Base-by-base conservation (phyloP, 495 filamentous ascomycete species). In the Aspergillus asperescens region DNA sequence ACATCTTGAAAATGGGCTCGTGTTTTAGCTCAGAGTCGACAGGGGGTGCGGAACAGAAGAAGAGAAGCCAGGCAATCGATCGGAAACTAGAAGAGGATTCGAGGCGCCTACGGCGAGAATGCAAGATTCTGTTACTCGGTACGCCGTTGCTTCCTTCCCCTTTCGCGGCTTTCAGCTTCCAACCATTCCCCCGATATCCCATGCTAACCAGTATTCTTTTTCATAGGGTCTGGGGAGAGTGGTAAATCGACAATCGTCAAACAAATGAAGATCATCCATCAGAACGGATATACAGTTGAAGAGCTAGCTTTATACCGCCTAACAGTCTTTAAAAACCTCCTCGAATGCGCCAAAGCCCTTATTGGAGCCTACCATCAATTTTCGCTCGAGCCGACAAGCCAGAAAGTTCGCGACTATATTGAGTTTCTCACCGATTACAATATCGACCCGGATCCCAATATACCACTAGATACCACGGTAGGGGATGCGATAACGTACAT, bases 241-340 rank as follows among this genome's bases (percentile, higher is more conserved):
- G 93, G 93, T 43, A 98, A 98, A 71, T 96, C 93, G 42, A 98
- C 93, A 4, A 96, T 97, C 57, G 93, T 98, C 56, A 97, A 97
- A 69, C 93, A 97, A 77, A 98, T 97, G 93, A 98, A 98, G 72
- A 97, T 98, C 62, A 97, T 97, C 58, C 93, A 97, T 62, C 87
- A 96, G 62, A 95, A 95, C 71, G 93, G 93, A 51, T 98, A 97
- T 68, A 87, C 88, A 2, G 79, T 85, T 53, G 90, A 96, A 57
- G 93, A 98, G 66, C 80, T 96, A 45, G 85, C 84, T 42, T 80
- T 94, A 60, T 97, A 98, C 71, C 88, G 93, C 34, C 80, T 94
- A 44, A 96, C 92, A 24, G 88, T 98, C 34, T 98, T 94, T 77
- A 97, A 97, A 74, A 98, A 98, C 67, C 77, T 98, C 7, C 77